Conservation (phyloP, 768 basidiomycete species). For the Boletellus emodensis region DNA sequence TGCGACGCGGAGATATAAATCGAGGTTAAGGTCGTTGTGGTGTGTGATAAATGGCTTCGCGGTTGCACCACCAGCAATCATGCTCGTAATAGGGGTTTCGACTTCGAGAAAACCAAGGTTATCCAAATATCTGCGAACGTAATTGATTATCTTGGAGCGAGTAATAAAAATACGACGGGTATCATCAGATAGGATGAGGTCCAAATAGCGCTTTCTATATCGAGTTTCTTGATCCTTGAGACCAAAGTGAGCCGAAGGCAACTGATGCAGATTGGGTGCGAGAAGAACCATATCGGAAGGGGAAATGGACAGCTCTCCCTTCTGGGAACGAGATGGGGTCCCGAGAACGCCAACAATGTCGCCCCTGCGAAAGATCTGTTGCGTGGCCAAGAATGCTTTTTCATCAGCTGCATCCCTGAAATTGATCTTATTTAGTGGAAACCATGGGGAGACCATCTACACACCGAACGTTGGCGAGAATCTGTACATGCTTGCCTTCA, state of each 20-base stretch:
- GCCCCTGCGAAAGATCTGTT: slow-evolving; percentile 89
- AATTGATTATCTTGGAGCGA: slow-evolving; percentile 86
- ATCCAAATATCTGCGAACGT: slow-evolving; percentile 88
- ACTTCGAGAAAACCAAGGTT: slow-evolving; percentile 94
- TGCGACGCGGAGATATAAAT: slow-evolving; percentile 94
- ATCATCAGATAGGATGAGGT: slow-evolving; percentile 90
- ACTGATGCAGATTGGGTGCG: slow-evolving; percentile 93
- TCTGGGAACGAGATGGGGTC: slow-evolving; percentile 86
- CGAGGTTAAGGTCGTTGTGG: slow-evolving; percentile 96
- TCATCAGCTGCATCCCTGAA: slow-evolving; percentile 60
- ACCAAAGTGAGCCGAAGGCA: slow-evolving; percentile 89
- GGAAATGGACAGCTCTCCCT: slow-evolving; percentile 90
- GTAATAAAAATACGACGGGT: slow-evolving; percentile 90
- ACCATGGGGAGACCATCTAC: slow-evolving; percentile 24
- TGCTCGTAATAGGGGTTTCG: slow-evolving; percentile 96
- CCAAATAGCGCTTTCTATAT: slow-evolving; percentile 98
- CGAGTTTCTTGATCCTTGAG: slow-evolving; percentile 97
- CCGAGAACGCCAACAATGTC: slow-evolving; percentile 95
- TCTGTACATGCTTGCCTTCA: slow-evolving; percentile 91
- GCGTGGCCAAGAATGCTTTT: slow-evolving; percentile 61
- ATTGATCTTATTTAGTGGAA: slow-evolving; percentile 15
- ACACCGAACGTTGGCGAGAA: slow-evolving; percentile 86
- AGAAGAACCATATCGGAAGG: slow-evolving; percentile 81
- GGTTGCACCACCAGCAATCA: slow-evolving; percentile 95
- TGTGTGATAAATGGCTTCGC: slow-evolving; percentile 99